Evolutionary conservation across 2,329 filamentous ascomycete genomes (phyloP).

Genomic region (Colletotrichum incanum): DNA sequence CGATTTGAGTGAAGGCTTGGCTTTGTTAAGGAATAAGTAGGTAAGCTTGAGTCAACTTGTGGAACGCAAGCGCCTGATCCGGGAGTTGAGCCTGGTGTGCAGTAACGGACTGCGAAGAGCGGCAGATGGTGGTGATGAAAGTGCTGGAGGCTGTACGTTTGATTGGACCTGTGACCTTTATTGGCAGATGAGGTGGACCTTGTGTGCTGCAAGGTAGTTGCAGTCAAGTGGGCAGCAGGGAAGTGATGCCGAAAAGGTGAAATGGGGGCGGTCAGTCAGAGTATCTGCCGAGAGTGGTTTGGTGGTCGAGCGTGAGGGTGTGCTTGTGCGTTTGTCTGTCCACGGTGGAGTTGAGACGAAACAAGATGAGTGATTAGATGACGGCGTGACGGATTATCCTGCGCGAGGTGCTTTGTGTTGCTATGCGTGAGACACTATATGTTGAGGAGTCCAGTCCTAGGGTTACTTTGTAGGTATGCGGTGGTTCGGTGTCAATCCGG

Average conservation of each 20-base stretch:
- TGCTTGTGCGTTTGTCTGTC: constrained; percentile 4
- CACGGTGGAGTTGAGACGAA: constrained; percentile 2
- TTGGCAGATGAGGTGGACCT: constrained; percentile 39
- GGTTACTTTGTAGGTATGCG: constrained; percentile 4
- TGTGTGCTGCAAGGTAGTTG: constrained; percentile 37
- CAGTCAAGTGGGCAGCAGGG: constrained; percentile 35
- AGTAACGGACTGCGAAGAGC: constrained; percentile 25
- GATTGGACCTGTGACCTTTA: constrained; percentile 39
- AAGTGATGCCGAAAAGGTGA: constrained; percentile 17
- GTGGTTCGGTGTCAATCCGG: constrained; percentile 29
- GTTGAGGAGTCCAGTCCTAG: constrained; percentile 44
- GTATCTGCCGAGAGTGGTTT: constrained; percentile 17
- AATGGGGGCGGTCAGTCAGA: constrained; percentile 12
- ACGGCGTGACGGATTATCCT: constrained; percentile 31
- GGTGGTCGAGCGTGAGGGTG: constrained; percentile 16
- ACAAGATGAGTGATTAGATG: constrained; percentile 27
- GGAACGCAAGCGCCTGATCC: constrained; percentile 34
- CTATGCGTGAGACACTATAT: constrained; percentile 24
- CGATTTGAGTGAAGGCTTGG: background rate
- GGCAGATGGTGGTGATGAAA: constrained; percentile 31
- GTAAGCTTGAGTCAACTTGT: constrained; percentile 21
- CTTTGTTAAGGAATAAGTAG: constrained; percentile 4
- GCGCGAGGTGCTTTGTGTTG: constrained; percentile 16
- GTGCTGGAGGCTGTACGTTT: constrained; percentile 20
- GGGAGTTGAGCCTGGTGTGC: constrained; percentile 26